Evolutionary conservation across 1,284 basidiomycete species (phyloP).

Genomic region (Puccinia sorghi): DNA sequence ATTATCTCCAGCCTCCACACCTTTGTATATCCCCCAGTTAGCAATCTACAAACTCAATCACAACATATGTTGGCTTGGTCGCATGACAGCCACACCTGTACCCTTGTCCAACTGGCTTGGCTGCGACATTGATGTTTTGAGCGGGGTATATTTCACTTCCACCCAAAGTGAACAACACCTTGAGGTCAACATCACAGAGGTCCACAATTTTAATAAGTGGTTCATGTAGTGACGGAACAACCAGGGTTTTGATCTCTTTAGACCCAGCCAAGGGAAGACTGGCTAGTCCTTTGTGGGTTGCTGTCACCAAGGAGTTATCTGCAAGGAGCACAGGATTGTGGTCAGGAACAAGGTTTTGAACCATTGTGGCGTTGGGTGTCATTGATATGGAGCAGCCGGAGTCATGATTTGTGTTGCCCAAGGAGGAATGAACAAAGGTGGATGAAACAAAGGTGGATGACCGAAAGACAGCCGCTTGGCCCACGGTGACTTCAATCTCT

Average conservation of each 20-base stretch:
- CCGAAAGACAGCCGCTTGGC: not conserved
- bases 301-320: not conserved
- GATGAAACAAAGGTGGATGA: not conserved
- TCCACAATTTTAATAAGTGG: not conserved
- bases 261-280: not conserved
- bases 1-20: no score
- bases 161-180: not conserved
- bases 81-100: not conserved
- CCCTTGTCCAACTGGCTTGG: not conserved
- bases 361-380: not conserved
- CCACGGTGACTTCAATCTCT: not conserved
- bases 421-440: not conserved
- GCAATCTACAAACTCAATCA: no score
- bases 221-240: not conserved
- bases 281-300: not conserved
- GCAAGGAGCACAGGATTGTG: not conserved
- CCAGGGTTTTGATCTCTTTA: not conserved
- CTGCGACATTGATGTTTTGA: not conserved
- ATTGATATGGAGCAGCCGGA: constrained; percentile 10
- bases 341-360: not conserved
- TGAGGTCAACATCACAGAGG: not conserved
- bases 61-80: no score
- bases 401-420: constrained; percentile 1
- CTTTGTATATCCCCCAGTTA: no score
- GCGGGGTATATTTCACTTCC: no score